phyloP scores from a whole-genome alignment of 495 filamentous ascomycete genomes.

The Xylaria curta region DNA sequence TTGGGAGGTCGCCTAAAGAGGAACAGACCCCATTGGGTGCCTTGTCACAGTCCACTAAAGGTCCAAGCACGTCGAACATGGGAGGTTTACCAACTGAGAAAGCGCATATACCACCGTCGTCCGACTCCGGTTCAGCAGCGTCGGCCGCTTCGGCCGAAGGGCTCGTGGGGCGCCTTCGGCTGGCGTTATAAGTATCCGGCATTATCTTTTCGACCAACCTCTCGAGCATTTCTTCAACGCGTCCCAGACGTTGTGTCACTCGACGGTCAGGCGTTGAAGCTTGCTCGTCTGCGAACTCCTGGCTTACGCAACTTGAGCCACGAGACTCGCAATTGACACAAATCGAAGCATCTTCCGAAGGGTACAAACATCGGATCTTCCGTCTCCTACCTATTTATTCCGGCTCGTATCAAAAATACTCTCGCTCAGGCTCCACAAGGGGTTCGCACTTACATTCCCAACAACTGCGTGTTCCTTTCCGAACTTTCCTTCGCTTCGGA shows the following conservation, averaged over 20 bases:
- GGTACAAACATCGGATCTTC: slow-evolving; percentile 54
- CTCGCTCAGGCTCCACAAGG: neutral
- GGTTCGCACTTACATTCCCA: slow-evolving; percentile 56
- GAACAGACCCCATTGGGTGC: slow-evolving; percentile 4
- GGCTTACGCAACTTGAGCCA: slow-evolving; percentile 56
- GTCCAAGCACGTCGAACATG: slow-evolving; percentile 31
- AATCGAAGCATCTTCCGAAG: slow-evolving; percentile 43
- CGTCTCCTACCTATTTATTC: slow-evolving; percentile 48
- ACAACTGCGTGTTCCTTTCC: slow-evolving; percentile 63
- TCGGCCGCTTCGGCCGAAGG: slow-evolving; percentile 41
- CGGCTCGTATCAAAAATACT: neutral
- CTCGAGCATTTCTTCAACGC: slow-evolving; percentile 55
- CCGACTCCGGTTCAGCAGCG: slow-evolving; percentile 36
- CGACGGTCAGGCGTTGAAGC: slow-evolving; percentile 43
- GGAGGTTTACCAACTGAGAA: slow-evolving; percentile 28
- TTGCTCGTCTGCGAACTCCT: slow-evolving; percentile 54
- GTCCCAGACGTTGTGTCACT: slow-evolving; percentile 52
- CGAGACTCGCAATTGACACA: slow-evolving; percentile 56
- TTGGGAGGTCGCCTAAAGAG: slow-evolving; percentile 30
- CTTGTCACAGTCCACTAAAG: slow-evolving; percentile 35
- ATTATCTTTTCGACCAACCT: slow-evolving; percentile 50
- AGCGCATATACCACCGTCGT: slow-evolving; percentile 39
- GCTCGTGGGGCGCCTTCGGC: slow-evolving; percentile 30
- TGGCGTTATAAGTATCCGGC: slow-evolving; percentile 40
- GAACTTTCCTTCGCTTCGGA: slow-evolving; percentile 53